Percentiles rank a stretch among this genome's conserved stretches.
These are phyloP conservation scores for Cryptococcus sp. DNA, from an alignment of 1,284 basidiomycete genomes.

Conservation along the genomic window DNA sequence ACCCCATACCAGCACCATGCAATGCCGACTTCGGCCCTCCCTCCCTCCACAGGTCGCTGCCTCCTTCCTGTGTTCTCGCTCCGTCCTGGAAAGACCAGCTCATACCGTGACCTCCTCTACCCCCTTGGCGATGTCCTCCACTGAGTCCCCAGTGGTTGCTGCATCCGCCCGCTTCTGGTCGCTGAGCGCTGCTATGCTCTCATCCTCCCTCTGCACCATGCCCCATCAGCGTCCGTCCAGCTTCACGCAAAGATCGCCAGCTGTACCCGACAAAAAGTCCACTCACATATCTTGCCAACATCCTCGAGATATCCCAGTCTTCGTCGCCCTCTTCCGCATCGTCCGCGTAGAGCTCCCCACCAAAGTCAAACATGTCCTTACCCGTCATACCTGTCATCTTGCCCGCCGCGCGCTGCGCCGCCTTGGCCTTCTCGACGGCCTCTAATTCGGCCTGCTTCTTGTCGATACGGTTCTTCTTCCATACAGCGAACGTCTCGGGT, in stretches of 20 bases:
- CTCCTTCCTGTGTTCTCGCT: background rate
- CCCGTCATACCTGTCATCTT: slow-evolving; percentile 93
- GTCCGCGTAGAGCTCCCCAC: slow-evolving; percentile 91
- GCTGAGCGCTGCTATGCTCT: too few relatives aligned
- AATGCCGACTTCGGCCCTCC: background rate
- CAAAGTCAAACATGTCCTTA: slow-evolving; percentile 94
- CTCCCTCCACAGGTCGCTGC: slow-evolving; percentile 10
- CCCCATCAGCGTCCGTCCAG: too few relatives aligned
- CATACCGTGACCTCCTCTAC: slow-evolving; percentile 15
- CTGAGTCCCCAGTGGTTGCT: slow-evolving; percentile 3
- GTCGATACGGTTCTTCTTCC: slow-evolving; percentile 91
- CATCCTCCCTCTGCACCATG: too few relatives aligned
- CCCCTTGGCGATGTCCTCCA: slow-evolving; percentile 20
- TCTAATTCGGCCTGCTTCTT: slow-evolving; percentile 88
- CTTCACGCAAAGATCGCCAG: too few relatives aligned
- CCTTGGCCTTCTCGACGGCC: slow-evolving; percentile 78
- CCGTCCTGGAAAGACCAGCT: background rate
- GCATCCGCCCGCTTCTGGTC: slow-evolving; percentile 42
- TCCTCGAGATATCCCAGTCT: slow-evolving; percentile 49
- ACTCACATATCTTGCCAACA: slow-evolving; percentile 47
- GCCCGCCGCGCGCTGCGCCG: slow-evolving; percentile 76
- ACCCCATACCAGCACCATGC: background rate
- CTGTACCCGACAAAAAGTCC: slow-evolving; percentile 52
- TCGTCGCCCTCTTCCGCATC: slow-evolving; percentile 60
- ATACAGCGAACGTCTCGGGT: slow-evolving; percentile 82